Evolutionary conservation across 352 stramenopile genomes (phyloP).

Genomic region (Globisporangium polare): DNA sequence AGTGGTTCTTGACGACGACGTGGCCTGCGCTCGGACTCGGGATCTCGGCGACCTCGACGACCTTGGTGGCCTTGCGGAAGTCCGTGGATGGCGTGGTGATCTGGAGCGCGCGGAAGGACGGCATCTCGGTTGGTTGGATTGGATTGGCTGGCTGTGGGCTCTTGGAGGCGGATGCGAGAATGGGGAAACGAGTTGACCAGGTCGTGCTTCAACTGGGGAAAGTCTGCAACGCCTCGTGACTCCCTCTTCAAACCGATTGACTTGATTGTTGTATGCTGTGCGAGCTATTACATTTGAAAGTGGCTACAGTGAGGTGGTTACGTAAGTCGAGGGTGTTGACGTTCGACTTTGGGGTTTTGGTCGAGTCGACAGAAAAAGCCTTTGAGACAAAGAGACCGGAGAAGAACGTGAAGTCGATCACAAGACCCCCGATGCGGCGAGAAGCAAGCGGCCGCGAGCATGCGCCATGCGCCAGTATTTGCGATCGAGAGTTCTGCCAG

Average conservation of each 20-base stretch:
- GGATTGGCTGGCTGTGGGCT: not conserved
- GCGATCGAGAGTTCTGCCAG: no score
- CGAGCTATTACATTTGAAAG: no score
- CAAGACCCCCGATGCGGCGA: no score
- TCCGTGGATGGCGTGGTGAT: constrained; percentile 33
- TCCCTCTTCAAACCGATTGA: no score
- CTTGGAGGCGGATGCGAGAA: not conserved
- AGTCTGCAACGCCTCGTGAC: no score
- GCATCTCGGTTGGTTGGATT: constrained; percentile 13
- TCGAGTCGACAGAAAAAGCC: not conserved
- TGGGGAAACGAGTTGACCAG: not conserved
- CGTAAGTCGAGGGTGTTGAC: not conserved
- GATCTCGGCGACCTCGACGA: constrained; percentile 24
- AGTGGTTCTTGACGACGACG: constrained; percentile 49
- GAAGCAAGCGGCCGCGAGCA: no score
- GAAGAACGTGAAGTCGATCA: no score
- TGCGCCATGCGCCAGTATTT: no score
- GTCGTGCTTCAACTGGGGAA: no score
- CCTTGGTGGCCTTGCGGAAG: constrained; percentile 30
- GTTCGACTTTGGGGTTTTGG: not conserved
- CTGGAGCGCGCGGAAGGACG: constrained; percentile 27
- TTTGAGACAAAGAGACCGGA: not conserved
- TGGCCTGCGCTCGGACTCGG: constrained; percentile 20
- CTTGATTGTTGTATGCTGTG: no score
- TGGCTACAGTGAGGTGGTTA: no score